Conservation (phyloP, 2,329 filamentous ascomycete species). For the Claviceps pazoutovae region DNA sequence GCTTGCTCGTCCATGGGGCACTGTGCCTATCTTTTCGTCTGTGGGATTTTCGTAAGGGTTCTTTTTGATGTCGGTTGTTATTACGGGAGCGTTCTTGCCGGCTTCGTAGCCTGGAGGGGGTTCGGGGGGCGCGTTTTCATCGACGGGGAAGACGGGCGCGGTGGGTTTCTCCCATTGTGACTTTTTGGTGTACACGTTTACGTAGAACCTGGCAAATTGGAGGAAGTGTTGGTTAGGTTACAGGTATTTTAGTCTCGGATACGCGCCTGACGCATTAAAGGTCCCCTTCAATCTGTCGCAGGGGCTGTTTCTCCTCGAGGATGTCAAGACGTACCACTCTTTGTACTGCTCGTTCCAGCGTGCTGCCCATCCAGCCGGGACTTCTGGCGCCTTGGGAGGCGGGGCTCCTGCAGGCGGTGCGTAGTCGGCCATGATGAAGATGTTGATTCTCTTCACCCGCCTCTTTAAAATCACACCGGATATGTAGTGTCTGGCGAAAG, state of each 20-base stretch:
- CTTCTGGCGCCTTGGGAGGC: constrained; percentile 49
- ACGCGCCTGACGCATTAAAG: background rate
- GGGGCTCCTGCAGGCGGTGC: constrained; percentile 39
- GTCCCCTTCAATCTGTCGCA: no score
- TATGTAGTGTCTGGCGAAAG: no score
- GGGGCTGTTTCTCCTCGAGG: background rate
- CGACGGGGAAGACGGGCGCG: constrained; percentile 44
- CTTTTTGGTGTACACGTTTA: constrained; percentile 75
- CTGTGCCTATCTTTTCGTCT: constrained; percentile 6
- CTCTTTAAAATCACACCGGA: no score
- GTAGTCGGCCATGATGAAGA: constrained; percentile 36
- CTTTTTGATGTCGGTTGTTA: constrained; percentile 43
- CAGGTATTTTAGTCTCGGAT: background rate
- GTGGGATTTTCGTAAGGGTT: constrained; percentile 50
- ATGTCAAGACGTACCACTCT: constrained; percentile 45
- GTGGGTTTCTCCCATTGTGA: constrained; percentile 85
- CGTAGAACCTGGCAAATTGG: constrained; percentile 58
- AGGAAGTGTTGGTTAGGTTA: background rate
- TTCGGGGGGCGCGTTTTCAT: constrained; percentile 33
- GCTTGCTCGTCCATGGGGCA: constrained; percentile 13
- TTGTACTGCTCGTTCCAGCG: constrained; percentile 81
- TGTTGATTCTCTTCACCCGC: background rate
- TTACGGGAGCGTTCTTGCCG: constrained; percentile 18
- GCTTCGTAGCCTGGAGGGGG: constrained; percentile 55
- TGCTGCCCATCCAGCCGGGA: constrained; percentile 58